Base-by-base conservation (phyloP, 2,329 filamentous ascomycete genomes). In the Chrysosporium keratinophilum region DNA sequence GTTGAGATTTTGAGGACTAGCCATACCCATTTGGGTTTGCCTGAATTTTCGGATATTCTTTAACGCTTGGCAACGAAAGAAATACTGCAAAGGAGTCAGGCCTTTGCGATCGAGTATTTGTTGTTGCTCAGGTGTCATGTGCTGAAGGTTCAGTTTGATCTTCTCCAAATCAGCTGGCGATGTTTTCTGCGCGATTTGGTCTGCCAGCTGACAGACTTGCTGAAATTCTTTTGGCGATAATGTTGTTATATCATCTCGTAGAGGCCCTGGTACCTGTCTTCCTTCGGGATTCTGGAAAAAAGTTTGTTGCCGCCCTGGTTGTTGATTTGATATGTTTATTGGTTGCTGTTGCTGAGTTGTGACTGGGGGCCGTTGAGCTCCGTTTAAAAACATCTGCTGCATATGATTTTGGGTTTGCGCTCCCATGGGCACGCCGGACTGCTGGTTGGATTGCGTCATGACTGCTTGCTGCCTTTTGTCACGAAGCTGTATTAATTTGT, bases 1-100 rank as follows among this genome's bases (percentile, higher is more conserved):
- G 42, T 63, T 60, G 19, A 58, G 50, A 53, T 62, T 67, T 37
- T 64, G 65, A 14, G 59, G 58, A 42, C 59, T 62, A 58, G 50
- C 51, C 53, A 68, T 64, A 40, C 68, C 65, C 60, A 64, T 57
- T 17, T 64, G 66, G 37, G 54, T 57, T 7, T 63, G 63, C 53
- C 67, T 68, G 52, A 66, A 64, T 48, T 63, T 65, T 51, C 66
- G 69, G 60, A 74, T 66, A 58, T 69, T 66, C 54, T 58, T 69
- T 19, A 75, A 65, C 2, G 76, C 75, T 52, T 77, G 71, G 37
- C 71, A 70, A 41, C 74, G 75, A 60, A 79, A 77, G 55, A 74
- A 74, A 50, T 74, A 74, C 40, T 71, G 69, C 40, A 80, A 60
- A 0, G 77, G 76, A 48, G 79, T 74, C 42, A 77, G 67, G 17